Evolutionary conservation across 148 eudicot species (phyloP).

Genomic region (Salicornia ramosissima): DNA sequence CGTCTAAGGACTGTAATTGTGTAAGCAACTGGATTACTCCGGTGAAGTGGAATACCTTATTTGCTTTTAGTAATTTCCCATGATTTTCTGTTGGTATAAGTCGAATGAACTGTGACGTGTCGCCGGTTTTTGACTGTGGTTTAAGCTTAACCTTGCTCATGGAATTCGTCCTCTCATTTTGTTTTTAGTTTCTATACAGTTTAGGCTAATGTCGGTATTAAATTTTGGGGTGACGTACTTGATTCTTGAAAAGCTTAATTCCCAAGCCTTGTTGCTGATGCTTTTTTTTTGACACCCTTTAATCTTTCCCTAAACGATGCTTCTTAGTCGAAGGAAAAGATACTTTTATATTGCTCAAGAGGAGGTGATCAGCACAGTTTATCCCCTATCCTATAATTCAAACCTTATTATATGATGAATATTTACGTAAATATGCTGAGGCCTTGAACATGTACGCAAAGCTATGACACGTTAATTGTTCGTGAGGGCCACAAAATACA

Average conservation of each 20-base stretch:
- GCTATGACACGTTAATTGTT: neutral
- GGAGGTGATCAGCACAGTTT: neutral
- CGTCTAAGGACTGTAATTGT: neutral
- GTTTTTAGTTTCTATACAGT: neutral
- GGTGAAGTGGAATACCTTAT: neutral
- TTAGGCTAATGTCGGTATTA: neutral
- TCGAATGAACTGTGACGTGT: neutral
- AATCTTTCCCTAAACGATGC: neutral
- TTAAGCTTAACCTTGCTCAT: neutral
- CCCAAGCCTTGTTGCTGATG: neutral
- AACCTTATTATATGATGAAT: slow-evolving; percentile 1
- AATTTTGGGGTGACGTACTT: neutral
- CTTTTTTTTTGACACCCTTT: neutral
- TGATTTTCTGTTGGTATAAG: neutral
- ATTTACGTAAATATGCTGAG: slow-evolving; percentile 1
- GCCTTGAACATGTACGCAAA: slow-evolving; percentile 14
- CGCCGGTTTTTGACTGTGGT: neutral
- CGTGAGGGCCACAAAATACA: slow-evolving; percentile 12
- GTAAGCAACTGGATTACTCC: neutral
- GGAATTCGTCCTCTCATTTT: neutral
- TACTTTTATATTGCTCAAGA: neutral
- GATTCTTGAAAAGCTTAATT: neutral
- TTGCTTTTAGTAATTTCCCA: neutral
- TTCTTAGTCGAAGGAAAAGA: neutral
- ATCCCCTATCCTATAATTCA: neutral